Percentiles rank a stretch among this genome's conserved stretches.
Conservation (phyloP, 164 flowering plant species). For the Chloranthus sessilifolius region DNA sequence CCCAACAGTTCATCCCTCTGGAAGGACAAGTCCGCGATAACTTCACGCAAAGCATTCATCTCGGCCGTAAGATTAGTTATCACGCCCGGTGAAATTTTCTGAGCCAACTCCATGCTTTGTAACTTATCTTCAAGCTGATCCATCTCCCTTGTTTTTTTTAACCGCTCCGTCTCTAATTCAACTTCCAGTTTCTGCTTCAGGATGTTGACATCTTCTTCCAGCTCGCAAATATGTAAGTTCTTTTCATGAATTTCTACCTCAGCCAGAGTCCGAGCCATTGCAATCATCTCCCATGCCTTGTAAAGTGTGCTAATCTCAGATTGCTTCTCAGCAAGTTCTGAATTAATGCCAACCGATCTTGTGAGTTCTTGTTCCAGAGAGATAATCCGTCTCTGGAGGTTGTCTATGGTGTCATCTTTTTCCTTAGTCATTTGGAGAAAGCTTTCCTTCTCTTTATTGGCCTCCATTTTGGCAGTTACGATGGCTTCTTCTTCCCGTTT, state of each 20-base stretch:
- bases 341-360: constrained; percentile 14
- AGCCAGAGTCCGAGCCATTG: constrained; percentile 6
- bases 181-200: constrained; percentile 22
- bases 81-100: constrained; percentile 7
- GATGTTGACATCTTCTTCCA: constrained; percentile 22
- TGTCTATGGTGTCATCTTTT: constrained; percentile 30
- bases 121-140: constrained; percentile 13
- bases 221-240: constrained; percentile 16
- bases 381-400: constrained; percentile 27
- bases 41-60: constrained; percentile 16
- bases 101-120: neutral
- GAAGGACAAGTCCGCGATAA: constrained; percentile 18
- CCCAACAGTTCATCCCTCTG: constrained; percentile 22
- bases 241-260: constrained; percentile 23
- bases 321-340: constrained; percentile 19
- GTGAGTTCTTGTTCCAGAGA: constrained; percentile 37
- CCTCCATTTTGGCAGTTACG: neutral
- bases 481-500: constrained; percentile 18
- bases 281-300: constrained; percentile 21
- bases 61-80: constrained; percentile 18
- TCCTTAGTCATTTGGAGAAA: constrained; percentile 29
- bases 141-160: constrained; percentile 16
- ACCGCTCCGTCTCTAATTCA: constrained; percentile 20
- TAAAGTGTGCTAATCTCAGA: constrained; percentile 12
- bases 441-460: constrained; percentile 29